phyloP scores from a whole-genome alignment of 2,329 filamentous ascomycete genomes.

The Gliomastix tumulicola region DNA sequence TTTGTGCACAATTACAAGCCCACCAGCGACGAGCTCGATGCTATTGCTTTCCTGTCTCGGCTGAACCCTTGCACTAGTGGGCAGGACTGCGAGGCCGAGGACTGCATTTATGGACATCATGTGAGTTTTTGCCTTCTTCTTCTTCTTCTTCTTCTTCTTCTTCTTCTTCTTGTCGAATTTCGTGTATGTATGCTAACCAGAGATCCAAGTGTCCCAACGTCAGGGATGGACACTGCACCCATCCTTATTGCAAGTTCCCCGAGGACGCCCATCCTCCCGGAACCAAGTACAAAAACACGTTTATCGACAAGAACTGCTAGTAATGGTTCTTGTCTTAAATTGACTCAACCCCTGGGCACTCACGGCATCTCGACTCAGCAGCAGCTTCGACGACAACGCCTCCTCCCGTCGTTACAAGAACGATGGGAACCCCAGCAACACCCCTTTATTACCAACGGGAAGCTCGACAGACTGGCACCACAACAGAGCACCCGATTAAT shows the following conservation, averaged over 20 bases:
- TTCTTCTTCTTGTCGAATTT: neutral
- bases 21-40: constrained; percentile 45
- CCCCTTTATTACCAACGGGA: too few relatives aligned
- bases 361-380: too few relatives aligned
- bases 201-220: constrained; percentile 46
- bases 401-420: too few relatives aligned
- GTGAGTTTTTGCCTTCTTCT: constrained; percentile 32
- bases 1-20: constrained; percentile 52
- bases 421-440: too few relatives aligned
- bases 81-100: constrained; percentile 49
- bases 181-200: constrained; percentile 4
- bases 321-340: too few relatives aligned
- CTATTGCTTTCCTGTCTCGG: constrained; percentile 47
- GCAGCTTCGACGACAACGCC: neutral
- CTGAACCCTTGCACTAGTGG: constrained; percentile 50
- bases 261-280: constrained; percentile 47
- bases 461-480: too few relatives aligned
- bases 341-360: too few relatives aligned
- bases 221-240: constrained; percentile 40
- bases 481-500: too few relatives aligned
- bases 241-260: constrained; percentile 49
- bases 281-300: constrained; percentile 39
- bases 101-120: constrained; percentile 59
- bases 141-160: neutral
- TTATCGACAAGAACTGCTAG: constrained; percentile 22